phyloP scores from a whole-genome alignment of 805 yeast species.

The Yarrowia osloensis region DNA sequence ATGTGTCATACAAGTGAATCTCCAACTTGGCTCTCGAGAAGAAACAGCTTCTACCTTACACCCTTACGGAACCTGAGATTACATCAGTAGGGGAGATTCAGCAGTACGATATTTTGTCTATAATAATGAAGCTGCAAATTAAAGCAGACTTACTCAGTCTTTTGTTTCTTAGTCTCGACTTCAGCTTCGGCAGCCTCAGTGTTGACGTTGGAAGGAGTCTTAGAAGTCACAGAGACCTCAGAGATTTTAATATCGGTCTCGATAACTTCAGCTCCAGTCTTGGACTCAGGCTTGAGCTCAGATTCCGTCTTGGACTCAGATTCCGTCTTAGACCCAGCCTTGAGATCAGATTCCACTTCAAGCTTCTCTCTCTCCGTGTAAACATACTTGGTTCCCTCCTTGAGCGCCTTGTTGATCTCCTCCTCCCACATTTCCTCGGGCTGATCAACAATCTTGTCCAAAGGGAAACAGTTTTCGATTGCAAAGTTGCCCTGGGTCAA shows the following conservation, averaged over 20 bases:
- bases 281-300: neutral
- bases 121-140: too few species aligned
- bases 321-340: neutral
- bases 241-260: too few species aligned
- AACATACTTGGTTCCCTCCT: conserved; percentile 11
- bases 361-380: neutral
- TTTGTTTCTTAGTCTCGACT: neutral
- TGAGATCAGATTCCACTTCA: neutral
- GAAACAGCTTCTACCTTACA: too few species aligned
- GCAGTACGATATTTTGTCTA: too few species aligned
- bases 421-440: conserved; percentile 64
- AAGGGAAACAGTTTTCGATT: conserved; percentile 64
- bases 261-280: too few species aligned
- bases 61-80: too few species aligned
- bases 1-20: too few species aligned
- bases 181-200: too few species aligned
- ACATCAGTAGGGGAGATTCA: too few species aligned
- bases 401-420: conserved; percentile 28
- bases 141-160: neutral
- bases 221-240: too few species aligned
- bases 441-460: conserved; percentile 63
- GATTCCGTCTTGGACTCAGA: neutral
- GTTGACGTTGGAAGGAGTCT: too few species aligned
- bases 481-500: conserved; percentile 82
- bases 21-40: too few species aligned